These are phyloP conservation scores for Picochlorum costavermella DNA, from an alignment of 139 green algal species.

Conservation along the genomic window DNA sequence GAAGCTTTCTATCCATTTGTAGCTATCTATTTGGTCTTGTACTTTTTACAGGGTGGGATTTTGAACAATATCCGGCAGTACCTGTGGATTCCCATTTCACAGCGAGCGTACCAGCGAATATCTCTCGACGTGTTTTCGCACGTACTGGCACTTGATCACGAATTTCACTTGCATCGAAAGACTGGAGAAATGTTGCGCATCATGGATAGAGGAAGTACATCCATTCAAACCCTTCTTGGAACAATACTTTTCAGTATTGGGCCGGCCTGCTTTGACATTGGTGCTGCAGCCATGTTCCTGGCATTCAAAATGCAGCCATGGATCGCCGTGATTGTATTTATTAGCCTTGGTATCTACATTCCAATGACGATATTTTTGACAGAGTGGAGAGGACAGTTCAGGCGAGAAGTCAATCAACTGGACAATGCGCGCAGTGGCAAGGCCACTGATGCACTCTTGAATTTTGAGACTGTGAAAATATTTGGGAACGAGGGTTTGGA, in stretches of 20 bases:
- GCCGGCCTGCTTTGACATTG: slow-evolving; percentile 72
- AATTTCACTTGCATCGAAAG: slow-evolving; percentile 78
- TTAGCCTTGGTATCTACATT: slow-evolving; percentile 78
- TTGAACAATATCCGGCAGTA: slow-evolving; percentile 64
- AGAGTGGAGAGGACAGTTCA: slow-evolving; percentile 66
- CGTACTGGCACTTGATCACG: slow-evolving; percentile 64
- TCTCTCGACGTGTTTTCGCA: slow-evolving; percentile 65
- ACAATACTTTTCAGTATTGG: slow-evolving; percentile 74
- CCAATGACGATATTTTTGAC: slow-evolving; percentile 78
- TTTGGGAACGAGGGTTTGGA: slow-evolving; percentile 76
- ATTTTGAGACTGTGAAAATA: slow-evolving; percentile 79
- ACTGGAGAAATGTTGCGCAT: slow-evolving; percentile 77
- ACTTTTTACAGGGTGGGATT: slow-evolving; percentile 39
- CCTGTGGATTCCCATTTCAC: slow-evolving; percentile 70
- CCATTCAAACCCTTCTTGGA: slow-evolving; percentile 64
- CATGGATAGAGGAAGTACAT: slow-evolving; percentile 62
- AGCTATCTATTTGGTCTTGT: slow-evolving; percentile 21
- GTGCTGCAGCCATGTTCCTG: slow-evolving; percentile 61
- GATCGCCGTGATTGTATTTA: slow-evolving; percentile 71
- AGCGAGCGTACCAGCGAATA: slow-evolving; percentile 45
- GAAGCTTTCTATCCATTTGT: slow-evolving; percentile 37
- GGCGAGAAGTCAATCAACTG: slow-evolving; percentile 60
- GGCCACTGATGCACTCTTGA: slow-evolving; percentile 80
- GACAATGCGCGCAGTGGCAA: slow-evolving; percentile 65
- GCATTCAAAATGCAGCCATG: slow-evolving; percentile 55